These are phyloP conservation scores for Cytospora piceicola DNA, from an alignment of 2,329 filamentous ascomycete genomes.

Conservation along the genomic window DNA sequence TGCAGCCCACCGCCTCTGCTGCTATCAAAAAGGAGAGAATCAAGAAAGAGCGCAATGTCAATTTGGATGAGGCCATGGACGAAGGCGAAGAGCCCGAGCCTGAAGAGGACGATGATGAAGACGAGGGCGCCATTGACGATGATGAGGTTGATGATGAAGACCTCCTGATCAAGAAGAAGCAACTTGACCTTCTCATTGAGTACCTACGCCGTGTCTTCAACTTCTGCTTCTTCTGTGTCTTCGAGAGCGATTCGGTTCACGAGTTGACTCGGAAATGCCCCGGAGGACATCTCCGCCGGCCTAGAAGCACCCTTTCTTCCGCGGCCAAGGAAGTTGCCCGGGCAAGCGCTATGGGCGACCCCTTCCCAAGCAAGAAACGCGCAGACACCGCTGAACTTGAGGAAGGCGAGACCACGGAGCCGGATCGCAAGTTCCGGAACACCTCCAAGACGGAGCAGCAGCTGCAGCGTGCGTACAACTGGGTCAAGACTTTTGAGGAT, in stretches of 20 bases:
- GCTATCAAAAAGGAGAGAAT: constrained; percentile 57
- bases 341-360: constrained; percentile 80
- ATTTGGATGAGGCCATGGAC: constrained; percentile 65
- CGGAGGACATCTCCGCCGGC: constrained; percentile 92
- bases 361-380: constrained; percentile 83
- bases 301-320: constrained; percentile 80
- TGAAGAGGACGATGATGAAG: constrained; percentile 76
- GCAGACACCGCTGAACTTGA: constrained; percentile 65
- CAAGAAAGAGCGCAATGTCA: constrained; percentile 63
- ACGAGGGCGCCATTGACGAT: constrained; percentile 76
- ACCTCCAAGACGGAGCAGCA: constrained; percentile 85
- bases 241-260: constrained; percentile 96
- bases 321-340: constrained; percentile 82
- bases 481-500: constrained; percentile 98
- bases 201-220: constrained; percentile 96
- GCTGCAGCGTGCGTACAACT: constrained; percentile 92
- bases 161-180: constrained; percentile 90
- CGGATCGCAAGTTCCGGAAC: constrained; percentile 73
- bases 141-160: constrained; percentile 92
- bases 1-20: constrained; percentile 67
- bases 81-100: constrained; percentile 67
- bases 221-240: constrained; percentile 99
- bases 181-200: constrained; percentile 92
- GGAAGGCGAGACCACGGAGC: constrained; percentile 64
- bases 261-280: constrained; percentile 95